Evolutionary conservation across 2,329 filamentous ascomycete genomes (phyloP).

Genomic region (Diaporthe vaccinii): DNA sequence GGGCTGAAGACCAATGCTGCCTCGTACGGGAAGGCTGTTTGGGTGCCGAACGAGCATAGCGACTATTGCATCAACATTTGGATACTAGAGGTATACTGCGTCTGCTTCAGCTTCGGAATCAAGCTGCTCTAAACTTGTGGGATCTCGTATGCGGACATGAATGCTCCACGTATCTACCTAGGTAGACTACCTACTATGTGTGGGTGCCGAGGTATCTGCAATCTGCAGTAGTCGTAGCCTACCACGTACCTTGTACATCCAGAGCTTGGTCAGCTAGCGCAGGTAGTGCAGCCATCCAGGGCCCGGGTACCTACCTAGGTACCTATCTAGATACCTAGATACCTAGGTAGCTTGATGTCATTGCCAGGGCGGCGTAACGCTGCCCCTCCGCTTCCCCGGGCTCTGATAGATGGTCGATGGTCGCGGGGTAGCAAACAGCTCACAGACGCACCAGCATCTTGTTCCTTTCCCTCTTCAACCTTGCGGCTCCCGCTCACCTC

Average conservation of each 20-base stretch:
- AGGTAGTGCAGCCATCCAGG: too few relatives aligned
- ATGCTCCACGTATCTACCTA: background rate
- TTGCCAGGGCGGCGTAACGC: background rate
- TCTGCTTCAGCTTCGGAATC: background rate
- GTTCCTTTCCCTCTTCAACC: background rate
- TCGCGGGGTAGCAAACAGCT: constrained; percentile 8
- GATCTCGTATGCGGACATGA: background rate
- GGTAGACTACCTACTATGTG: background rate
- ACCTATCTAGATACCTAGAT: too few relatives aligned
- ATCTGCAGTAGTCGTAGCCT: background rate
- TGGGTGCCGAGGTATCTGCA: background rate
- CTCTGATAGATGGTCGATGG: background rate
- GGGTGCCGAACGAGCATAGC: too few relatives aligned
- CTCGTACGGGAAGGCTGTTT: too few relatives aligned
- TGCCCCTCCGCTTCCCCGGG: background rate
- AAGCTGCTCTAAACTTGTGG: too few relatives aligned
- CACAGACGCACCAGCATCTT: background rate
- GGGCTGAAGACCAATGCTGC: too few relatives aligned
- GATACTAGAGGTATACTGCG: background rate
- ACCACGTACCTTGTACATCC: too few relatives aligned
- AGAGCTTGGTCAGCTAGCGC: too few relatives aligned
- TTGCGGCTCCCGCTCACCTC: background rate
- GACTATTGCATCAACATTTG: too few relatives aligned
- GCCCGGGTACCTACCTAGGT: too few relatives aligned
- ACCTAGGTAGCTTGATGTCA: background rate